Evolutionary conservation across 179 eudicot genomes (phyloP).

Genomic region (Silene vulgaris): DNA sequence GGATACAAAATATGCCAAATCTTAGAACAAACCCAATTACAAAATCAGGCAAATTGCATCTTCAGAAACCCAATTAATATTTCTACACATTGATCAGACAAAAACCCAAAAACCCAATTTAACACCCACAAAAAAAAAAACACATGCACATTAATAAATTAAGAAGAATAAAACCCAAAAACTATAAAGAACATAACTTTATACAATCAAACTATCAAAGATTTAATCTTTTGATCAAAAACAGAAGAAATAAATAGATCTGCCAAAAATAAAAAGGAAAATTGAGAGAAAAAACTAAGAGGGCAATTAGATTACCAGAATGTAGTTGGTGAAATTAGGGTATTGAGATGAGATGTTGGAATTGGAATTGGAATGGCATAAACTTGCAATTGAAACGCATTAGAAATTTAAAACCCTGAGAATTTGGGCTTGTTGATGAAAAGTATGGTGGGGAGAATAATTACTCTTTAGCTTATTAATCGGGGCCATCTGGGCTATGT

Average conservation of each 20-base stretch:
- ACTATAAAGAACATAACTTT: not conserved
- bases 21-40: not conserved
- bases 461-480: too few relatives aligned
- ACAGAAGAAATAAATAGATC: slow-evolving; percentile 12
- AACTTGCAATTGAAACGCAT: not conserved
- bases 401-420: slow-evolving; percentile 4
- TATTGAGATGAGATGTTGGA: not conserved
- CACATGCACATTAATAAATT: not conserved
- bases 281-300: not conserved
- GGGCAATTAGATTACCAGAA: not conserved
- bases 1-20: not conserved
- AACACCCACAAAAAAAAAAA: not conserved
- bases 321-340: not conserved
- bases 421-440: not conserved
- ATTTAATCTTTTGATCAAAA: slow-evolving; percentile 2
- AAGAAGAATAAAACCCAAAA: not conserved
- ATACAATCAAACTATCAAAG: not conserved
- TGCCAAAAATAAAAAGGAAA: not conserved
- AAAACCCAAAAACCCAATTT: not conserved
- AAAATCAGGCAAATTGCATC: not conserved
- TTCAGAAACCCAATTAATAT: not conserved
- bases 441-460: not conserved
- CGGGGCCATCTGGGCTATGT: too few relatives aligned
- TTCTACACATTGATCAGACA: not conserved
- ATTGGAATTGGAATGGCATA: not conserved